Percentiles rank a stretch among this genome's conserved stretches.
Conservation (phyloP, 2,329 filamentous ascomycete species). For the Talaromyces piceae region DNA sequence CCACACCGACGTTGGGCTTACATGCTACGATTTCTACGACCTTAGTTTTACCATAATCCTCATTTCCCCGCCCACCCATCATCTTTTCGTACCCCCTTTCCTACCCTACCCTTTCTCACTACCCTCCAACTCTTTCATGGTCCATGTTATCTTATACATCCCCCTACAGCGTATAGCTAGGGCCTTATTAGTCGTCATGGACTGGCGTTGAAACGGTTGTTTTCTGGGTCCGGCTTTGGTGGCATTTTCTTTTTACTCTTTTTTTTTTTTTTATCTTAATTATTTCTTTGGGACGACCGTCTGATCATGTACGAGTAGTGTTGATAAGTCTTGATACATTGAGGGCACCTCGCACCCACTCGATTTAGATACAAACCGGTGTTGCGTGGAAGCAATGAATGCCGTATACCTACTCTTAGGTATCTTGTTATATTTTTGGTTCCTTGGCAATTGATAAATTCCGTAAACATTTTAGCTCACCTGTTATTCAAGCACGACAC, state of each 20-base stretch:
- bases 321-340: background rate
- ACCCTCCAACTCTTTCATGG: background rate
- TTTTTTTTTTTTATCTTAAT: background rate
- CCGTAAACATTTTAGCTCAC: no score
- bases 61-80: background rate
- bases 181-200: background rate
- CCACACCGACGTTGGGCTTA: background rate
- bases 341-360: background rate
- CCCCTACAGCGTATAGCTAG: background rate
- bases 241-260: background rate
- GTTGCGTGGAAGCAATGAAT: slow-evolving; percentile 1
- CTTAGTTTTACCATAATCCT: slow-evolving; percentile 2
- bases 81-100: background rate
- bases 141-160: slow-evolving; percentile 1
- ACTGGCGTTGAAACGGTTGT: background rate
- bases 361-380: background rate
- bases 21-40: slow-evolving; percentile 7
- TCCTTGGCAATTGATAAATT: background rate
- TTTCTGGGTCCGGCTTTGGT: background rate
- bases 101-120: background rate
- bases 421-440: slow-evolving; percentile 1
- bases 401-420: background rate
- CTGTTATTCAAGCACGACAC: no score
- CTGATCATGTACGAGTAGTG: slow-evolving; percentile 1
- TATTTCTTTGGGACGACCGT: background rate